Evolutionary conservation across 2,329 filamentous ascomycete species (phyloP), one percentile per base, ranked within the genome.

Genomic region (Curvularia hawaiiensis): DNA sequence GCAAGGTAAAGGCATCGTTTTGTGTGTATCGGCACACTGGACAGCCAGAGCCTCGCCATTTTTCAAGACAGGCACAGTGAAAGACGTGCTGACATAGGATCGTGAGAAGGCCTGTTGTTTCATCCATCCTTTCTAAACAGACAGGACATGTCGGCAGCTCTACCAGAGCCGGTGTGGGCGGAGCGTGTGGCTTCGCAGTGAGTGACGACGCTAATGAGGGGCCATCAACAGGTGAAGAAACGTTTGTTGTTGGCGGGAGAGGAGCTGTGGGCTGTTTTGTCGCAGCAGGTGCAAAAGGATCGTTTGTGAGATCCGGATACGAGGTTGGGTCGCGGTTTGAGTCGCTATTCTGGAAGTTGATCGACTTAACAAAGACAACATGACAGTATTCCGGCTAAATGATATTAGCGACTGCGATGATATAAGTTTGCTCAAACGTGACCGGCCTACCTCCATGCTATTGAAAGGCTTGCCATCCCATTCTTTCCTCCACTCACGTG

Each of bases 71-170:
- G 1, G 89, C 93, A 73, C 95, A 98, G 75, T 99, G 95, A 73
- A 99, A 99, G 50, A 98, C 92, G 70, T 99, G 95, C 70, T 98
- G 94, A 73, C 95, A 99, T 30, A 96, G 88, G 40, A 98, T 98
- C 0, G 95, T 99, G 72, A 99, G 86, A 2, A 99, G 82, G 0
- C 95, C 95, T 0, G 92, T 96, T 0, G 93, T 97, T 74, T 98
- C 94, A 70, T 99, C 95, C 95, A 99, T 99, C 47, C 94, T 89
- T 75, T 99, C 95, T 5, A 99, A 84, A 65, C 95, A 99, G 10
- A 99, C 95, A 0, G 95, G 93, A 64, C 95, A 99, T 1, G 95
- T 98, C 2, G 95, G 95, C 12, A 99, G 81, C 78, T 99, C 95
- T 52, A 97, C 84, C 1, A 98, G 83, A 49, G 91, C 90, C 1